These are phyloP conservation scores for Pestalotiopsis sp. DNA, from an alignment of 2,329 filamentous ascomycete species.

Conservation along the genomic window DNA sequence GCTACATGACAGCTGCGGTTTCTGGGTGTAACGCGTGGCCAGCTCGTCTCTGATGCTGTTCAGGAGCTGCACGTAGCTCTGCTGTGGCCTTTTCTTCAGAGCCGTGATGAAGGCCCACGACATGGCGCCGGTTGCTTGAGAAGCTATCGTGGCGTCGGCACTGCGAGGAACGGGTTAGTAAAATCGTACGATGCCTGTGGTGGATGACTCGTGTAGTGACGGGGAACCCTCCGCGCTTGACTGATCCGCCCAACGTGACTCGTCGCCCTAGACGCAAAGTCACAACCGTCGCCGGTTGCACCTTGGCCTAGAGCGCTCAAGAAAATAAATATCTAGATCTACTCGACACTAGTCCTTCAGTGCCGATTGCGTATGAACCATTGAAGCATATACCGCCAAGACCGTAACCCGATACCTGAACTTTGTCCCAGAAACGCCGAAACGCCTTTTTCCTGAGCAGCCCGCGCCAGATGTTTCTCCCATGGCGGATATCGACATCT, in stretches of 20 bases:
- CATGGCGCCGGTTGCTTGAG: conserved; percentile 95
- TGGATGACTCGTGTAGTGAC: neutral
- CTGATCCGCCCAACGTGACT: conserved; percentile 39
- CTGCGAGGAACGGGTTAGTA: conserved; percentile 42
- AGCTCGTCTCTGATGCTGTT: conserved; percentile 94
- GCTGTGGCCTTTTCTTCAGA: conserved; percentile 88
- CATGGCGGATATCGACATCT: neutral
- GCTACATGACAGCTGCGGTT: conserved; percentile 93
- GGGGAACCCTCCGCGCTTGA: neutral
- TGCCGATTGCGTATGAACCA: conserved; percentile 5
- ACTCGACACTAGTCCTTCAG: conserved; percentile 20
- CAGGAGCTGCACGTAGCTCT: conserved; percentile 93
- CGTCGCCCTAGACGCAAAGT: conserved; percentile 46
- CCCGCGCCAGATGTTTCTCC: neutral
- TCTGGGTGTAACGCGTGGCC: conserved; percentile 83
- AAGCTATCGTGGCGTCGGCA: conserved; percentile 83
- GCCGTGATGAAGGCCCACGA: conserved; percentile 94
- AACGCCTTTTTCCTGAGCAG: neutral
- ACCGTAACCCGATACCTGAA: neutral
- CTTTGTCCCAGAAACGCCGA: neutral
- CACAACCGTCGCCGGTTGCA: conserved; percentile 31
- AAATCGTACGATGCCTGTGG: neutral
- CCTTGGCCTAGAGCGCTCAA: conserved; percentile 43
- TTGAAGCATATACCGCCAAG: neutral
- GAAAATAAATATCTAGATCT: conserved; percentile 17